Conservation (phyloP, 495 filamentous ascomycete genomes). For the Trichoderma virens region DNA sequence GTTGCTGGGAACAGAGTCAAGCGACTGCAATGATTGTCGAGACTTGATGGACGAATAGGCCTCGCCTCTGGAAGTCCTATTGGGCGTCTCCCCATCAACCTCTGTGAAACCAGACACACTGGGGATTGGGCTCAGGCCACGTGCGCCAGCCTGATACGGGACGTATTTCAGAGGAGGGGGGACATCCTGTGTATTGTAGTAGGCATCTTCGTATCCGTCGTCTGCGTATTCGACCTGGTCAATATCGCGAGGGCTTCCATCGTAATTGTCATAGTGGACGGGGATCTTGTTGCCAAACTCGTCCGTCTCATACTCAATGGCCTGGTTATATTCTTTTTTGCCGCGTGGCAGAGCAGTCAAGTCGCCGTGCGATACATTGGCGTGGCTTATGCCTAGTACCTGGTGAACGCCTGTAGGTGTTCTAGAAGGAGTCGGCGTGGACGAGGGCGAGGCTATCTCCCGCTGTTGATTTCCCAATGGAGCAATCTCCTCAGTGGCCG, state of each 20-base stretch:
- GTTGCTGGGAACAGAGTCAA: slow-evolving; percentile 31
- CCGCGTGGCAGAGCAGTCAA: slow-evolving; percentile 37
- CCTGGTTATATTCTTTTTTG: slow-evolving; percentile 23
- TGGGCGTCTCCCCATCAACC: slow-evolving; percentile 37
- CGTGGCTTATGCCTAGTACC: slow-evolving; percentile 40
- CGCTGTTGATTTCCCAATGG: slow-evolving; percentile 32
- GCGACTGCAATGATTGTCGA: slow-evolving; percentile 24
- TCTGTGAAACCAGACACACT: slow-evolving; percentile 73
- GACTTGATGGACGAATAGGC: slow-evolving; percentile 38
- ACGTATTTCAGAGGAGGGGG: slow-evolving; percentile 48
- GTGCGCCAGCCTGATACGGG: slow-evolving; percentile 48
- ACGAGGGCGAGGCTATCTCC: slow-evolving; percentile 41
- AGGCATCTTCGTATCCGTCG: slow-evolving; percentile 35
- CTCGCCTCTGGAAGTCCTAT: slow-evolving; percentile 39
- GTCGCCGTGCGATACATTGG: slow-evolving; percentile 44
- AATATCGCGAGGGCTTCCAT: slow-evolving; percentile 37
- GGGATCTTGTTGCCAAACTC: slow-evolving; percentile 36
- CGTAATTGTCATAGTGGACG: slow-evolving; percentile 24
- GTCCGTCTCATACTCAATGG: slow-evolving; percentile 37
- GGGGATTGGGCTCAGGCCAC: slow-evolving; percentile 76
- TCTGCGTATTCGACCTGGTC: slow-evolving; percentile 32
- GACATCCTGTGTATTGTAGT: slow-evolving; percentile 47
- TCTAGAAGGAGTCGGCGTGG: slow-evolving; percentile 34
- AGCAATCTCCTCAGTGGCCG: slow-evolving; percentile 46
- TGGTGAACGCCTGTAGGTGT: slow-evolving; percentile 32